Base-by-base conservation (phyloP, 1,284 basidiomycete species). In the Marasmius sp. region DNA sequence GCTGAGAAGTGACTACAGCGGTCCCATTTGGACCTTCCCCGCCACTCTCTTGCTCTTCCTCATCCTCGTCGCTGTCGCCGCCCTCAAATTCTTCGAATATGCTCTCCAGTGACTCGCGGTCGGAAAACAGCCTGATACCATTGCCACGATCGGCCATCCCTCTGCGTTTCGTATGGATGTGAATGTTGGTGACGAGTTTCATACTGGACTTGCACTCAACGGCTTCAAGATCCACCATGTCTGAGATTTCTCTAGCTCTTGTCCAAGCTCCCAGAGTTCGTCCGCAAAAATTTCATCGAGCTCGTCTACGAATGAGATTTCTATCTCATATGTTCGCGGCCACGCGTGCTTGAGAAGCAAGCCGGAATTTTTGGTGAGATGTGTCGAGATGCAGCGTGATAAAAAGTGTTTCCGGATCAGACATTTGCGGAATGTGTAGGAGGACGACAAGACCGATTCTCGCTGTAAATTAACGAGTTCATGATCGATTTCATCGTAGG, bases 121-220 rank as follows among this genome's bases (percentile, higher is more conserved):
- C 90, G 58, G 91, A 87, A 75, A 99, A 98, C 57, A 99, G 79
- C 43, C 96, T 80, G 65, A 99, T 97, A 0, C 97, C 97, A 81
- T 95, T 93, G 4, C 95, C 97, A 59, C 95, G 85, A 79, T 99
- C 97, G 1, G 96, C 91, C 91, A 99, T 97, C 11, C 95, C 95
- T 43, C 80, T 82, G 62, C 10, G 37, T 10, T 51, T n/a, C 38
- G 12, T 27, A 22, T 41, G 18, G 49, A 54, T 61, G 60, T 62
- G 54, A 41, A 48, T 37, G 68, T 63, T 33, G 55, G 22, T 20
- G 43, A 27, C 27, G 12, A 51, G 11, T 36, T 48, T 16, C 50
- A 53, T 22, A 22, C n/a, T 34, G 37, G 45, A 37, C 52, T 27
- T 51, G 8, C 27, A 38, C 33, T 52, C 57, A 64, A 82, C 81